Conservation (phyloP, 1,284 basidiomycete genomes). For the Wolfiporia cocos region DNA sequence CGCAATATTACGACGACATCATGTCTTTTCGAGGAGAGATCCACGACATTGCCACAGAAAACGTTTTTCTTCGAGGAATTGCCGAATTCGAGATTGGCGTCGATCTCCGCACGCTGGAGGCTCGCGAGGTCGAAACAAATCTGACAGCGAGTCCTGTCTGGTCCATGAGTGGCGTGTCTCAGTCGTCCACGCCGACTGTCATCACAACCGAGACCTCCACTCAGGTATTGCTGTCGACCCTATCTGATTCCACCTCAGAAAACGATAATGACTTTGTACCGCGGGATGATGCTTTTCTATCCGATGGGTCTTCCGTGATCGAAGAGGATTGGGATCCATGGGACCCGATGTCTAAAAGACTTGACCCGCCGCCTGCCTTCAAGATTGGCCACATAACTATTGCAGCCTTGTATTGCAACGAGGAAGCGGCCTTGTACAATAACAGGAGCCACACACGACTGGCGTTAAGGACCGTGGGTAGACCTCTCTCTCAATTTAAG, state of each 20-base stretch:
- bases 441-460: conserved; percentile 9
- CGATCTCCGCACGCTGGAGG: neutral
- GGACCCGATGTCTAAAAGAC: too few relatives aligned
- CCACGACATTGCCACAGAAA: neutral
- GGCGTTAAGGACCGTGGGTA: conserved; percentile 7
- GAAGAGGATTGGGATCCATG: too few relatives aligned
- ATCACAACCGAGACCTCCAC: too few relatives aligned
- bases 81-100: neutral
- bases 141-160: neutral
- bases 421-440: too few relatives aligned
- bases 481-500: conserved; percentile 6
- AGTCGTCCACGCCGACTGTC: neutral
- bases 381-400: too few relatives aligned
- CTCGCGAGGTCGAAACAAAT: neutral
- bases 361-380: too few relatives aligned
- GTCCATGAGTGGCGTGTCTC: neutral
- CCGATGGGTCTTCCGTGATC: too few relatives aligned
- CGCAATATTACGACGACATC: conserved; percentile 3
- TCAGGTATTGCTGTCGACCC: too few relatives aligned
- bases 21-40: too few relatives aligned
- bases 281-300: neutral
- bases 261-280: neutral
- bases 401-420: too few relatives aligned
- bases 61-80: neutral
- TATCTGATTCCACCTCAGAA: too few relatives aligned